Percentiles rank a stretch among this genome's conserved stretches.
These are phyloP conservation scores for Kwoniella mangroviensis DNA, from an alignment of 768 basidiomycete genomes.

Conservation along the genomic window DNA sequence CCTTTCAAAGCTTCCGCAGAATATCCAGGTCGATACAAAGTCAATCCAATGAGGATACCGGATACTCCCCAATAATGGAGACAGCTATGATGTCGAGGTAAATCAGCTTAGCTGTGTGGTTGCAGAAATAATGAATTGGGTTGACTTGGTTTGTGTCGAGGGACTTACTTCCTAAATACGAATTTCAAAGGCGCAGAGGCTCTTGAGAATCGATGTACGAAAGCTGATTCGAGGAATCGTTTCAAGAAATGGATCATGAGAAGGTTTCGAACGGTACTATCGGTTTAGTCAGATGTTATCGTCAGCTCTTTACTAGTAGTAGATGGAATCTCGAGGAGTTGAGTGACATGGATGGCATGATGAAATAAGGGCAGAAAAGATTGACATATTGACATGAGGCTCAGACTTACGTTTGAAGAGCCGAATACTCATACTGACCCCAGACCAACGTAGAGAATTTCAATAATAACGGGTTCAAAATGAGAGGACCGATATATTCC, in stretches of 20 bases:
- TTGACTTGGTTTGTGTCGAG: too few relatives aligned
- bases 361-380: too few relatives aligned
- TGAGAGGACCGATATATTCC: constrained; percentile 92
- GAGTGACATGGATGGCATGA: too few relatives aligned
- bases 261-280: constrained; percentile 68
- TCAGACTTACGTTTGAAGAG: constrained; percentile 52
- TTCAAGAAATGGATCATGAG: constrained; percentile 87
- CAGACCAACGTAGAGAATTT: constrained; percentile 73
- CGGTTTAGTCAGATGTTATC: too few relatives aligned
- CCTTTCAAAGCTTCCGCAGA: constrained; percentile 69
- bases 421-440: constrained; percentile 62
- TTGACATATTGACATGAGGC: too few relatives aligned
- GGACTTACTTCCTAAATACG: constrained; percentile 82
- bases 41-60: constrained; percentile 76
- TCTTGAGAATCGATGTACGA: constrained; percentile 93
- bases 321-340: too few relatives aligned
- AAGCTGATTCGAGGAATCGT: constrained; percentile 88
- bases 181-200: constrained; percentile 87
- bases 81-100: constrained; percentile 64
- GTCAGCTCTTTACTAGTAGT: too few relatives aligned
- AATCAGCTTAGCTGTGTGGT: too few relatives aligned
- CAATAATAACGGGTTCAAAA: constrained; percentile 87
- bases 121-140: too few relatives aligned
- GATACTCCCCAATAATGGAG: constrained; percentile 84
- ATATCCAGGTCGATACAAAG: constrained; percentile 81